Conservation (phyloP, 345 rosid species). For the Linum tenue region DNA sequence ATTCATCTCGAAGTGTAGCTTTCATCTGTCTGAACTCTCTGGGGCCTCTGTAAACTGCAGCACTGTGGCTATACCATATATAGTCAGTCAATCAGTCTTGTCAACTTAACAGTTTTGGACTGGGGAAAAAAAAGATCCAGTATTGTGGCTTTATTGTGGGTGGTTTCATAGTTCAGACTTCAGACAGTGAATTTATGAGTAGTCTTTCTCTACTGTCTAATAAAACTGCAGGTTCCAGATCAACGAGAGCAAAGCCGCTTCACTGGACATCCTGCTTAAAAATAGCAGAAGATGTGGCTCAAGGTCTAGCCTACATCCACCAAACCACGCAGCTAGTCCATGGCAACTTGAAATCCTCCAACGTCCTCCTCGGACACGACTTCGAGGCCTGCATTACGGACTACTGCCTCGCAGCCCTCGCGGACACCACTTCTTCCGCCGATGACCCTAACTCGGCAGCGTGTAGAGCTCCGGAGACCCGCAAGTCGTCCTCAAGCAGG, state of each 20-base stretch:
- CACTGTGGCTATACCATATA: too few relatives aligned
- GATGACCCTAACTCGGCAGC: constrained; percentile 65
- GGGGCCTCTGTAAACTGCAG: too few relatives aligned
- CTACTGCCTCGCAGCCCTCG: constrained; percentile 60
- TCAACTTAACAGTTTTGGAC: too few relatives aligned
- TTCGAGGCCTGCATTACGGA: constrained; percentile 92
- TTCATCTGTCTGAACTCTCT: too few relatives aligned
- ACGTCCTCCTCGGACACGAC: constrained; percentile 79
- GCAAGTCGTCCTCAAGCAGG: constrained; percentile 38
- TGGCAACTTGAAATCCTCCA: constrained; percentile 79
- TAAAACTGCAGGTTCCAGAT: constrained; percentile 55
- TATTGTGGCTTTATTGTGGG: too few relatives aligned
- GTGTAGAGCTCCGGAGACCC: constrained; percentile 71
- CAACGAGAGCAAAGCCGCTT: constrained; percentile 74
- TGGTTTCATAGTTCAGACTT: too few relatives aligned
- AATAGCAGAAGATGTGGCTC: constrained; percentile 94
- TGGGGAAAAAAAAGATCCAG: too few relatives aligned
- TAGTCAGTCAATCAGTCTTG: too few relatives aligned
- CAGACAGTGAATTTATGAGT: too few relatives aligned
- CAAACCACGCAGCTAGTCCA: constrained; percentile 71
- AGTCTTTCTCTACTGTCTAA: not conserved
- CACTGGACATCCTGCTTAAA: constrained; percentile 97
- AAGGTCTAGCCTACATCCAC: constrained; percentile 82
- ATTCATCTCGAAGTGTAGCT: too few relatives aligned
- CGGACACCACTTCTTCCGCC: constrained; percentile 33